Base-by-base conservation (phyloP, 345 rosid species). In the Gossypium anomalum region DNA sequence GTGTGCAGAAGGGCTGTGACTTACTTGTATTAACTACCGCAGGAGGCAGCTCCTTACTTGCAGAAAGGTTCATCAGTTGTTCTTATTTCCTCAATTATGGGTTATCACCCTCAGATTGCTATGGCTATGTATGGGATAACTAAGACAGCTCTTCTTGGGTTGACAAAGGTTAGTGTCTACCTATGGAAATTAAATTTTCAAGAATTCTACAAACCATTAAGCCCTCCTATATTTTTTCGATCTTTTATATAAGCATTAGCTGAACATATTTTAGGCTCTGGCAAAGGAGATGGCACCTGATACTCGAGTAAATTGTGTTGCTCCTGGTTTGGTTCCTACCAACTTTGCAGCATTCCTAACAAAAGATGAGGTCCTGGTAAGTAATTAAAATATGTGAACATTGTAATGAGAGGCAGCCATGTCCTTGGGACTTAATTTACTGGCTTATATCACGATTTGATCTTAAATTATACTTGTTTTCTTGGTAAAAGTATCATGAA, bases 321-420 rank as follows among this genome's bases (percentile, higher is more conserved):
- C 97, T 29, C 99, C 98, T 0, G 98, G 98, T 69, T 90, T 91
- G 77, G 97, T 95, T 7, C 99, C 99, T 34, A 93, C 99, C 8
- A 86, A 75, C 75, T 90, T 93, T 71, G 92, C 94, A 1, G 84
- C 80, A 9, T 91, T 78, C 85, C 77, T 93, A 65, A 85, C 91
- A 7, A 78, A 62, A 62, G 81, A 80, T 44, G 86, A 84, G 1
- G 82, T 56, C 19, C 25, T 82, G 49, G 98, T 91, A 86, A 83
- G 89, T 81, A 25, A 17, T 41, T 34, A 34, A 34, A 34, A 34
- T 34, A 34, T 34, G 41, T 34, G 41, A 34, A 34, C 7, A 34
- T 34, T 34, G 41, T 34, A 34, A 34, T 34, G 7, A 34, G 41
- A 34, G 41, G 41, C 41, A 34, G 41, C 7, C 41, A 34, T 34